Conservation (phyloP, 805 yeast genomes). For the Wickerhamiella brachini region DNA sequence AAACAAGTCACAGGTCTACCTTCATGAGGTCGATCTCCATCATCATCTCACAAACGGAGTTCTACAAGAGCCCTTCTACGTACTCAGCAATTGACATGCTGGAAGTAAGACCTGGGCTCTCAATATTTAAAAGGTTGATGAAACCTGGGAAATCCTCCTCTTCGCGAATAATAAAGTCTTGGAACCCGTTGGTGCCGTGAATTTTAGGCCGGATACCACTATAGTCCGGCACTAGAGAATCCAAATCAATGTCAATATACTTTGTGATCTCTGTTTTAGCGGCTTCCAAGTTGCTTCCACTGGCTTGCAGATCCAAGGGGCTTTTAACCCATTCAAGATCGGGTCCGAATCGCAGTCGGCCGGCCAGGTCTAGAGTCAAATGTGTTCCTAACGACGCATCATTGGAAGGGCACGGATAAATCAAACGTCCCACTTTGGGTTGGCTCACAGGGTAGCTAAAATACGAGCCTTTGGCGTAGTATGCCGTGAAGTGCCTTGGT, state of each 20-base stretch:
- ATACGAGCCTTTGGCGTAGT: conserved; percentile 78
- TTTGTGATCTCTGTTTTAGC: conserved; percentile 47
- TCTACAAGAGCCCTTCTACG: conserved; percentile 29
- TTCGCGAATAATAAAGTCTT: conserved; percentile 60
- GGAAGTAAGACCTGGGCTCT: conserved; percentile 81
- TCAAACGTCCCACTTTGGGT: conserved; percentile 40
- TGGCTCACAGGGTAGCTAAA: conserved; percentile 39
- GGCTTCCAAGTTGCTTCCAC: conserved; percentile 30
- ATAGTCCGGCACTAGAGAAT: conserved; percentile 50
- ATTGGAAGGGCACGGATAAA: conserved; percentile 74
- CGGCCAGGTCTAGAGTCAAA: conserved; percentile 69
- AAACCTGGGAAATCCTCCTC: conserved; percentile 68
- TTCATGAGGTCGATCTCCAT: no score
- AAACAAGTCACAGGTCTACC: no score
- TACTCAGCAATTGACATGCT: conserved; percentile 71
- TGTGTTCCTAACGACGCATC: conserved; percentile 76
- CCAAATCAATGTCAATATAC: conserved; percentile 42
- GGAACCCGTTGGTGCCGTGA: conserved; percentile 33
- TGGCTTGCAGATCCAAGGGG: conserved; percentile 22
- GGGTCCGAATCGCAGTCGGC: conserved; percentile 74
- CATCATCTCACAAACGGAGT: neutral
- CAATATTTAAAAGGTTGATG: conserved; percentile 68
- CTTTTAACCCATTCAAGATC: conserved; percentile 65
- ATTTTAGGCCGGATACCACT: conserved; percentile 79
- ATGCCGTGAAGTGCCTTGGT: conserved; percentile 42